A percentile compares a stretch with the other conserved stretches of the same genome.
phyloP scores from a whole-genome alignment of 1,284 basidiomycete species.

The Crepidotus sp. region DNA sequence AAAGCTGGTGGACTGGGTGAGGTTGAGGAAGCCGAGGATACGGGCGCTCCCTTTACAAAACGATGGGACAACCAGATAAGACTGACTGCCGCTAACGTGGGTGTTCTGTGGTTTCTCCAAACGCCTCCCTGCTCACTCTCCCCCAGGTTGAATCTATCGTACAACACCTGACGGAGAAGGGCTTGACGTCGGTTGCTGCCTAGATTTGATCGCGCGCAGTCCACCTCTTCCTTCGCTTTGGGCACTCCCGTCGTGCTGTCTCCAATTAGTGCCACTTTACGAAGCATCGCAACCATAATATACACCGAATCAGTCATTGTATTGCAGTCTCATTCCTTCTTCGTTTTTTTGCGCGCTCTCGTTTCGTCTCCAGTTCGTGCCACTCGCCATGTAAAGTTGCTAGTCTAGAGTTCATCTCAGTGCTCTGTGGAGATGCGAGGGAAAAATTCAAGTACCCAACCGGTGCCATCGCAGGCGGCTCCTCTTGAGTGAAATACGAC shows the following conservation, averaged over 20 bases:
- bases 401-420: slow-evolving; percentile 38
- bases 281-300: slow-evolving; percentile 10
- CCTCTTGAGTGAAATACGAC: slow-evolving; percentile 77
- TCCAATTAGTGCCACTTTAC: slow-evolving; percentile 13
- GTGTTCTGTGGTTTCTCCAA: slow-evolving; percentile 20
- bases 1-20: slow-evolving; percentile 89
- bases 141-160: slow-evolving; percentile 72
- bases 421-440: slow-evolving; percentile 4
- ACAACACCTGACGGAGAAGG: slow-evolving; percentile 65
- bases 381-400: slow-evolving; percentile 82
- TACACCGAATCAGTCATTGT: slow-evolving; percentile 16
- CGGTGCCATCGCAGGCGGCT: slow-evolving; percentile 68
- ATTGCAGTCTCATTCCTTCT: slow-evolving; percentile 29
- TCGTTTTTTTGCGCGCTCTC: slow-evolving; percentile 74
- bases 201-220: slow-evolving; percentile 10
- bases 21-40: slow-evolving; percentile 77
- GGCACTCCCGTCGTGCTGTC: slow-evolving; percentile 3
- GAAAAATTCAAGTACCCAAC: slow-evolving; percentile 51
- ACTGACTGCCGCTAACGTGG: slow-evolving; percentile 74
- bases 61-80: slow-evolving; percentile 88
- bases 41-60: slow-evolving; percentile 82
- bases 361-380: slow-evolving; percentile 89
- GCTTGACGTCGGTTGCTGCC: slow-evolving; percentile 33
- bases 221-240: background rate
- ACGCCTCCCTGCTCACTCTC: slow-evolving; percentile 3